These are phyloP conservation scores for Daedaleopsis nitida DNA, from an alignment of 768 basidiomycete species.

Conservation along the genomic window DNA sequence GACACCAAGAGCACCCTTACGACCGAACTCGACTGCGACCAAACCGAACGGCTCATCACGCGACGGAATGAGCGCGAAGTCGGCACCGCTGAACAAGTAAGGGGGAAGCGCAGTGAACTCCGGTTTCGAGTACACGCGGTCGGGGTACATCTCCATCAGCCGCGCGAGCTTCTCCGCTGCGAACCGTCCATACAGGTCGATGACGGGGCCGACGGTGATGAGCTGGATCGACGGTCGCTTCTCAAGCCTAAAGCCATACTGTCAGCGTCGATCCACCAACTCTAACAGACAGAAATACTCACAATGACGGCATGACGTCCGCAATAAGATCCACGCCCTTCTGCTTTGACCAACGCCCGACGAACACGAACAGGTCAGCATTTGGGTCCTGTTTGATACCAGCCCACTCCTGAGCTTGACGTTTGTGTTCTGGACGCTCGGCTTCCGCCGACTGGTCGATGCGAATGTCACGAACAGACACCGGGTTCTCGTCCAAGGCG, in stretches of 20 bases:
- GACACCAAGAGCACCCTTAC: conserved; percentile 95
- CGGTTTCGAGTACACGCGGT: conserved; percentile 93
- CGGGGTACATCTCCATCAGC: conserved; percentile 93
- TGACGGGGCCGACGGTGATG: conserved; percentile 90
- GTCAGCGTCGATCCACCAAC: conserved; percentile 12
- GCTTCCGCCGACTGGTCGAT: conserved; percentile 83
- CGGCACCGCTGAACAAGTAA: conserved; percentile 91
- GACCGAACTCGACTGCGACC: conserved; percentile 94
- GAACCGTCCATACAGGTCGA: conserved; percentile 93
- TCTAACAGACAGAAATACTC: conserved; percentile 33
- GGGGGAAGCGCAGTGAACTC: conserved; percentile 95
- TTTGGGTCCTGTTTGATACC: conserved; percentile 88
- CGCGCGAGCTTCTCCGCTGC: conserved; percentile 92
- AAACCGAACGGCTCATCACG: conserved; percentile 96
- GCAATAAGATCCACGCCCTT: conserved; percentile 98
- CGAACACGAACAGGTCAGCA: conserved; percentile 92
- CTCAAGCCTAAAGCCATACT: conserved; percentile 56
- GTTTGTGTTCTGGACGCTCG: conserved; percentile 88
- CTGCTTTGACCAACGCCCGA: conserved; percentile 97
- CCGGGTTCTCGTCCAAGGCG: conserved; percentile 80
- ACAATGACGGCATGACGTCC: conserved; percentile 91
- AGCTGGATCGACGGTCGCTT: conserved; percentile 86
- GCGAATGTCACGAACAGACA: conserved; percentile 69
- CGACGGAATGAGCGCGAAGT: conserved; percentile 94
- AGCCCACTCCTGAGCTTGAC: conserved; percentile 95